Base-by-base conservation (phyloP, 1,284 basidiomycete species). In the Ganoderma resinaceum region DNA sequence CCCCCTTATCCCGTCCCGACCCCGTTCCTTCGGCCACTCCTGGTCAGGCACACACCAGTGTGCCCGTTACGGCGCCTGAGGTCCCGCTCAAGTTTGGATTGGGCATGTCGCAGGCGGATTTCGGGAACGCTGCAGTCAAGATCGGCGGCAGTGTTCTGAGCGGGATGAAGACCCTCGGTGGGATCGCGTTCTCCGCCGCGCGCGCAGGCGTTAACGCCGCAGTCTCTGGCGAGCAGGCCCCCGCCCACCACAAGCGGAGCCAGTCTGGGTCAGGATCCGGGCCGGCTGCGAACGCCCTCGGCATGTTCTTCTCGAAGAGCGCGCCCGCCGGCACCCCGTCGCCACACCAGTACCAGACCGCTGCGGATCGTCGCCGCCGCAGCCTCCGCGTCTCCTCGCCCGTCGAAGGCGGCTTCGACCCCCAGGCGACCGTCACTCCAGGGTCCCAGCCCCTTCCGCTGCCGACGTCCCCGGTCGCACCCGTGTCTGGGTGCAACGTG, bases 161-260 rank as follows among this genome's bases (percentile, higher is more conserved):
- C 72, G 88, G 91, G 40, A 86, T 92, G 85, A 87, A 85, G 76
- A 84, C 85, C 6, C 76, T 92, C 4, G 87, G 91, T 0, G 89
- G 89, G n/a, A 80, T 89, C 73, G 91, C 90, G 0, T 84, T 85
- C 58, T 83, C 84, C 49, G 88, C 87, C 42, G 88, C 76, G 0
- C 71, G 73, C 11, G 77, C 77, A 52, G 76, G 77, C 31, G 76
- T 78, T 59, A 66, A 70, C 12, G 75, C 75, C 14, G 77, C 77
- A 9, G 72, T 70, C 7, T 61, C 73, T 3, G 70, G 62, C 16
- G 73, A 74, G 23, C 69, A 63, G 16, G 52, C 42, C 40, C 20
- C 67, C 23, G 29, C 23, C 11, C 60, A 57, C 42, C 62, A 61
- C 43, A 23, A 40, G 23, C 31, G 62, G 18, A 61, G 59, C 52